These are phyloP conservation scores for Aechmea fasciata DNA, from an alignment of 176 grass and related monocot species.

Conservation along the genomic window DNA sequence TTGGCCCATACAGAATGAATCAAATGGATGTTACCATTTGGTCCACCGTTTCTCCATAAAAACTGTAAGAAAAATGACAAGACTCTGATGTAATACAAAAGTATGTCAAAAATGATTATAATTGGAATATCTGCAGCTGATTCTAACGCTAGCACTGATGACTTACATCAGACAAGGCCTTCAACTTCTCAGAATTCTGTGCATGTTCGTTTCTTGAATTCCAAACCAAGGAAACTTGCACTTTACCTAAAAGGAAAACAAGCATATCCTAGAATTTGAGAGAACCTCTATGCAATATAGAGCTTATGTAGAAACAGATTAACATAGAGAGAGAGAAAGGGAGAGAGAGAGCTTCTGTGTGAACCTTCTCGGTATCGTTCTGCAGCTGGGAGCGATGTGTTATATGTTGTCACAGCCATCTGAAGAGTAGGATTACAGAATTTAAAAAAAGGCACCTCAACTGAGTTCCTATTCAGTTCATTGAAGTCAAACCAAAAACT, in stretches of 20 bases:
- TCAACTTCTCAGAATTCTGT: slow-evolving; percentile 50
- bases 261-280: slow-evolving; percentile 10
- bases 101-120: too few species aligned
- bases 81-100: neutral
- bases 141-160: slow-evolving; percentile 5
- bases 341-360: slow-evolving; percentile 8
- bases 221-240: slow-evolving; percentile 92
- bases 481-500: too few species aligned
- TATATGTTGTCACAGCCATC: slow-evolving; percentile 95
- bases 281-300: neutral
- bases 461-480: too few species aligned
- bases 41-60: slow-evolving; percentile 74
- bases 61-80: slow-evolving; percentile 29
- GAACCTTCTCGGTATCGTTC: slow-evolving; percentile 84
- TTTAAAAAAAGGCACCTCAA: too few species aligned
- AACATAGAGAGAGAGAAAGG: neutral
- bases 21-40: slow-evolving; percentile 46
- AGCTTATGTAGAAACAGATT: neutral
- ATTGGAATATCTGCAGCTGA: neutral
- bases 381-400: slow-evolving; percentile 73
- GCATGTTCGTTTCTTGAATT: slow-evolving; percentile 80
- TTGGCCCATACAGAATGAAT: slow-evolving; percentile 93
- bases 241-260: slow-evolving; percentile 56
- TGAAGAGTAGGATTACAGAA: slow-evolving; percentile 13
- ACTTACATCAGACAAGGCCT: slow-evolving; percentile 71